These are phyloP conservation scores for Tremellales sp. DNA, from an alignment of 1,284 basidiomycete species.

Conservation along the genomic window DNA sequence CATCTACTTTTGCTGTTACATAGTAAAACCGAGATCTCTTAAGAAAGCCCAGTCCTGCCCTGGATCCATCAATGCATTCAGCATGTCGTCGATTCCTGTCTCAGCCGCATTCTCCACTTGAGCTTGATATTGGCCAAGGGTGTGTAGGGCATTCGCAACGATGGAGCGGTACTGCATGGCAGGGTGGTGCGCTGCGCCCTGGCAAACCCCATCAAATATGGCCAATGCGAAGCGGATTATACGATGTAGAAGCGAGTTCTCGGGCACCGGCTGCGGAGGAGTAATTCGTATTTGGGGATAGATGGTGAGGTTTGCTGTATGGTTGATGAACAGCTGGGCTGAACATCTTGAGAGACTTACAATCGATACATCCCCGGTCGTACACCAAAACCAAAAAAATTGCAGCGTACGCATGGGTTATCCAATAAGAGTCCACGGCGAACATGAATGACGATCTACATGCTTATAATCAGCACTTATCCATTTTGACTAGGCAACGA, in stretches of 20 bases:
- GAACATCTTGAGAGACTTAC: not conserved
- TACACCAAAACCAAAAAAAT: constrained; percentile 2
- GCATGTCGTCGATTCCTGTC: constrained; percentile 2
- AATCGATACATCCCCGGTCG: constrained; percentile 1
- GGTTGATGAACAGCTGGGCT: not conserved
- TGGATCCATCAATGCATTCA: not conserved
- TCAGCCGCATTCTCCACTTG: not conserved
- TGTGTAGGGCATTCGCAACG: not conserved
- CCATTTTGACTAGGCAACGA: too few species aligned
- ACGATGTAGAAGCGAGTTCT: not conserved
- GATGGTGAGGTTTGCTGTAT: not conserved
- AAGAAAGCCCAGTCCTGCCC: constrained; percentile 3
- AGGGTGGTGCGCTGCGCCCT: constrained; percentile 3
- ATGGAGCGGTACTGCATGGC: constrained; percentile 1
- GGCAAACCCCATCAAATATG: constrained; percentile 1
- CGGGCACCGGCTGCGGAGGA: not conserved
- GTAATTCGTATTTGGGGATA: not conserved
- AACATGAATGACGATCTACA: constrained; percentile 3
- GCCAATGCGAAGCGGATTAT: not conserved
- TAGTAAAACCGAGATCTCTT: not conserved
- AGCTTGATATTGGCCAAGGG: not conserved
- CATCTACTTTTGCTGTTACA: too few species aligned
- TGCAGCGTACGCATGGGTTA: constrained; percentile 3
- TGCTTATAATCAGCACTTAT: too few species aligned
- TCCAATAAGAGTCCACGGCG: constrained; percentile 2